Conservation (phyloP, 78 protist genomes). For the Ministeria vibrans region DNA sequence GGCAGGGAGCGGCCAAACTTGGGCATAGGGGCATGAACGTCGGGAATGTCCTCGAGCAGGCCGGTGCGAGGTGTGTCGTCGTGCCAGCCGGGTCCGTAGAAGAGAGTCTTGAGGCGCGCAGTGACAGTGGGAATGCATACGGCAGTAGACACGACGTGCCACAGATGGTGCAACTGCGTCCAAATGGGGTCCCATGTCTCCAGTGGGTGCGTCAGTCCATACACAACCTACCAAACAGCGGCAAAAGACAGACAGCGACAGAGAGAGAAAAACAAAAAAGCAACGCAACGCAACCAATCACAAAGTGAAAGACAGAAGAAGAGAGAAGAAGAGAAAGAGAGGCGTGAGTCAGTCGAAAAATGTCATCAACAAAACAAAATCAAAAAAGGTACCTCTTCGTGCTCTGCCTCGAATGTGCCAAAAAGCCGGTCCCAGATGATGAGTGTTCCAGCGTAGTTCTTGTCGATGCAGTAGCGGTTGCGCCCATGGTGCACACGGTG, state of each 20-base stretch:
- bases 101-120: not conserved
- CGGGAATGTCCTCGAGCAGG: slow-evolving; percentile 1
- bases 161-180: slow-evolving; percentile 3
- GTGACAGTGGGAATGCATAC: not conserved
- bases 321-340: too few relatives aligned
- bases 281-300: too few relatives aligned
- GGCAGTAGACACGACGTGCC: not conserved
- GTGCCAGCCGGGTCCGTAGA: slow-evolving; percentile 7
- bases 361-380: too few relatives aligned
- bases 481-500: slow-evolving; percentile 70
- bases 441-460: slow-evolving; percentile 55
- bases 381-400: too few relatives aligned
- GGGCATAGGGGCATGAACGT: not conserved
- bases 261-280: too few relatives aligned
- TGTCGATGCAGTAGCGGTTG: slow-evolving; percentile 58
- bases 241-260: too few relatives aligned
- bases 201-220: not conserved
- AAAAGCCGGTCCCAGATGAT: slow-evolving; percentile 63
- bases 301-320: too few relatives aligned
- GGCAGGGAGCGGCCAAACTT: not conserved
- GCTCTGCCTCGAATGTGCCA: slow-evolving; percentile 45
- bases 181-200: slow-evolving; percentile 1
- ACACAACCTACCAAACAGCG: not conserved
- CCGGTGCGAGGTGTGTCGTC: not conserved
- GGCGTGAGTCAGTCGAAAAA: too few relatives aligned